Conservation (phyloP, 805 yeast species). For the Nakazawaea wyomingensis region DNA sequence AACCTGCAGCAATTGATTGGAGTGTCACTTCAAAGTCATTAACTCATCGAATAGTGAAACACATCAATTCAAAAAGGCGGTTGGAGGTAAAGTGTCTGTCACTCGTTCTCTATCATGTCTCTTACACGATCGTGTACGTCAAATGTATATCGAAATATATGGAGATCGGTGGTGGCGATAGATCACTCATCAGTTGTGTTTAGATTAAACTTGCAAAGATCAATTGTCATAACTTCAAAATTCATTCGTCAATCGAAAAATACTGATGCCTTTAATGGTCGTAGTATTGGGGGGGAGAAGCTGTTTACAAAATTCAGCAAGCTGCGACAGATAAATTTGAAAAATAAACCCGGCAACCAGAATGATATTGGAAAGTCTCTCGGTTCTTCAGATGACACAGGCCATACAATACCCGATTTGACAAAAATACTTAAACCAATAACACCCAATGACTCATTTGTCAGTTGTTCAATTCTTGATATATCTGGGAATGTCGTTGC, state of each 20-base stretch:
- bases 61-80: too few relatives aligned
- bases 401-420: conserved; percentile 11
- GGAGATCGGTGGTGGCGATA: background rate
- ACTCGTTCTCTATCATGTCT: background rate
- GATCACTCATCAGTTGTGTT: background rate
- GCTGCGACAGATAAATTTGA: background rate
- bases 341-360: too few relatives aligned
- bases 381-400: too few relatives aligned
- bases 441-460: conserved; percentile 44
- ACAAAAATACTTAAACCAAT: conserved; percentile 32
- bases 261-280: background rate
- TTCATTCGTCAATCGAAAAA: background rate
- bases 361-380: too few relatives aligned
- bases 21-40: too few relatives aligned
- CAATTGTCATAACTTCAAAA: background rate
- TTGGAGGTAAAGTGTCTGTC: background rate
- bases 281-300: background rate
- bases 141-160: background rate
- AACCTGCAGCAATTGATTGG: too few relatives aligned
- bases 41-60: too few relatives aligned
- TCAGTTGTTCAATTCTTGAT: conserved; percentile 82
- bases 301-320: background rate
- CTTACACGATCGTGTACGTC: background rate
- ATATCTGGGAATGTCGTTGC: conserved; percentile 60
- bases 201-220: background rate